phyloP scores from a whole-genome alignment of 805 yeast genomes.

The Wickerhamomyces bisporus region DNA sequence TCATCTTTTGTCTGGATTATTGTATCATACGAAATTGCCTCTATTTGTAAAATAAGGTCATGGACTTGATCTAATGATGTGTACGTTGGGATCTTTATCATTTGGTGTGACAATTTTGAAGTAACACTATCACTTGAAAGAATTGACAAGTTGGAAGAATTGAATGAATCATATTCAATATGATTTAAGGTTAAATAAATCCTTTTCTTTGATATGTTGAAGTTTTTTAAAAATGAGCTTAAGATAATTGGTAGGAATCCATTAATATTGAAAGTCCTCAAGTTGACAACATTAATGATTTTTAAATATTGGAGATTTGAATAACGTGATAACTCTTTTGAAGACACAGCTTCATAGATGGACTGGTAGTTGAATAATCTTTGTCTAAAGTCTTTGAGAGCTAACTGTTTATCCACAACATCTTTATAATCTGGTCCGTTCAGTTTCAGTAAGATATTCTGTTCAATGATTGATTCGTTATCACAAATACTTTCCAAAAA shows the following conservation, averaged over 20 bases:
- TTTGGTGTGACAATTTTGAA: no score
- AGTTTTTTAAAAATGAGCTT: constrained; percentile 15
- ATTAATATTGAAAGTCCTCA: constrained; percentile 48
- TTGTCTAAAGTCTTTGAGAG: constrained; percentile 33
- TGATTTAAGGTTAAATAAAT: constrained; percentile 15
- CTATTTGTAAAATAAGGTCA: constrained; percentile 19
- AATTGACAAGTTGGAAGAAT: not conserved
- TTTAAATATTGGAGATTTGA: constrained; percentile 50
- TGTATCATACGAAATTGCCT: constrained; percentile 11
- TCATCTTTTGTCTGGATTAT: constrained; percentile 18
- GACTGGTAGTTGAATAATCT: constrained; percentile 47
- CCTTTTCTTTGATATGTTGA: constrained; percentile 16
- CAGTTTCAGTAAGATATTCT: constrained; percentile 28
- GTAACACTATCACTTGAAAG: not conserved
- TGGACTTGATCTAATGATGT: constrained; percentile 16
- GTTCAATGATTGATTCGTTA: constrained; percentile 22
- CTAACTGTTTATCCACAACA: constrained; percentile 14
- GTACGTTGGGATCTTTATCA: not conserved
- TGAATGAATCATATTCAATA: not conserved
- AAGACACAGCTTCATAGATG: constrained; percentile 43
- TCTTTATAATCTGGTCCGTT: constrained; percentile 28
- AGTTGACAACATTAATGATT: constrained; percentile 55
- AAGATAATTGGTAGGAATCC: constrained; percentile 24
- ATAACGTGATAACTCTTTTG: constrained; percentile 28
- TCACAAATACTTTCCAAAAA: constrained; percentile 35